Base-by-base conservation (phyloP, 176 grass and related monocot genomes). In the Raddia distichophylla region DNA sequence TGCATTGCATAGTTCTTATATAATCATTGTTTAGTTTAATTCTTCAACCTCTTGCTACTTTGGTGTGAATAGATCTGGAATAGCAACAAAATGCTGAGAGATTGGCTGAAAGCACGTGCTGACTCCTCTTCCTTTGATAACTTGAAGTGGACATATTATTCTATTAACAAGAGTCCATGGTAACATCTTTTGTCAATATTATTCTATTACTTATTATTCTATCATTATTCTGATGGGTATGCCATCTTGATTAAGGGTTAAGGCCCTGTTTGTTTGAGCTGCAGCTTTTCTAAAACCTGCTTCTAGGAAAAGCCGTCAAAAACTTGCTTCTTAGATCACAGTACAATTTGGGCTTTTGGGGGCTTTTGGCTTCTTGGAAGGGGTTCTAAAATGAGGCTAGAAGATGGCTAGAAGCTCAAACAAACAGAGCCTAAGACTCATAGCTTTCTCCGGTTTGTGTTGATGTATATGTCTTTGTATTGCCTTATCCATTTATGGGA, bases 161-260 rank as follows among this genome's bases (percentile, higher is more conserved):
- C 90, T 54, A 98, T 98, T 83, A 98, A 98, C 74, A 98, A 94
- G 78, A 91, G 92, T 76, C 92, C 95, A 78, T 98, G 95, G 95
- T 98, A 93, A 94, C 77, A 71, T 73, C 37, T 64, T 87, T 33
- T 83, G 37, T 80, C 4, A 54, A 63, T 60, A 8, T 45, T 53
- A 57, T 16, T 72, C 64, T 84, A 18, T 86, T 47, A 40, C 18
- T 67, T 15, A 0, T 79, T 44, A 53, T 8, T 64, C 52, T 22
- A 27, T 50, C 16, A 52, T 78, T 6, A 78, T 85, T 62, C 32
- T 8, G 10, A 0, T 54, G 67, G 5, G 17, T 20, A 58, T 74
- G 67, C 4, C 20, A 63, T 73, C 47, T 79, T 73, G 49, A 40
- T 19, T 73, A 73, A 54, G 67, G 61, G 67, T 33, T 69, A 78